phyloP scores from a whole-genome alignment of 441 rosid species.

The Syzygium syzygioides region DNA sequence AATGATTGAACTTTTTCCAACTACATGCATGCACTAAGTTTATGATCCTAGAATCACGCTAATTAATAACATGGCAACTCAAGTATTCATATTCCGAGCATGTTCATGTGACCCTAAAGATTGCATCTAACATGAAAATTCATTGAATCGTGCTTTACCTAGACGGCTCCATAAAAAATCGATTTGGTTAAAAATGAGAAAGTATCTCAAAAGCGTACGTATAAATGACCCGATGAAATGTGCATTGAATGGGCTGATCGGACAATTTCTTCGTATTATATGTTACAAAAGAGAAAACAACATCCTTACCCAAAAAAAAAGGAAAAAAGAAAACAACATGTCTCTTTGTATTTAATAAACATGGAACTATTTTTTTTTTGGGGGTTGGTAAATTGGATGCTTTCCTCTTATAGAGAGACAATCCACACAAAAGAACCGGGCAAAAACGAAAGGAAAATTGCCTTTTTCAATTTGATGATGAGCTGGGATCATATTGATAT shows the following conservation, averaged over 20 bases:
- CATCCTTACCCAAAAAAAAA: too few species aligned
- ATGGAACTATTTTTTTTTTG: not conserved
- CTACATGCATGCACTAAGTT: not conserved
- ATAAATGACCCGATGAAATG: not conserved
- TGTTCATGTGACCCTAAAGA: not conserved
- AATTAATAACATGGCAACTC: not conserved
- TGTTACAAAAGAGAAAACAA: not conserved
- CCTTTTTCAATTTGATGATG: not conserved
- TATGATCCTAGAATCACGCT: not conserved
- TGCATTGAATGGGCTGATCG: too few species aligned
- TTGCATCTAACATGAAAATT: not conserved
- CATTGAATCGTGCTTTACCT: not conserved
- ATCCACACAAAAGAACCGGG: not conserved
- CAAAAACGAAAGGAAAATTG: not conserved
- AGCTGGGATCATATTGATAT: not conserved
- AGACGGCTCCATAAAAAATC: not conserved
- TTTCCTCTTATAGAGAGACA: not conserved
- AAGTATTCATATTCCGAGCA: not conserved
- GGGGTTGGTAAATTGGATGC: not conserved
- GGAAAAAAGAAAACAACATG: not conserved
- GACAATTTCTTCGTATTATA: too few species aligned
- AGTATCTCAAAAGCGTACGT: not conserved
- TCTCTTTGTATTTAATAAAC: not conserved
- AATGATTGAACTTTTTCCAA: not conserved
- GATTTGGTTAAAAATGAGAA: not conserved